Evolutionary conservation across 2,329 filamentous ascomycete species (phyloP), one percentile per base, ranked within the genome.

Genomic region (Aureobasidium musti): DNA sequence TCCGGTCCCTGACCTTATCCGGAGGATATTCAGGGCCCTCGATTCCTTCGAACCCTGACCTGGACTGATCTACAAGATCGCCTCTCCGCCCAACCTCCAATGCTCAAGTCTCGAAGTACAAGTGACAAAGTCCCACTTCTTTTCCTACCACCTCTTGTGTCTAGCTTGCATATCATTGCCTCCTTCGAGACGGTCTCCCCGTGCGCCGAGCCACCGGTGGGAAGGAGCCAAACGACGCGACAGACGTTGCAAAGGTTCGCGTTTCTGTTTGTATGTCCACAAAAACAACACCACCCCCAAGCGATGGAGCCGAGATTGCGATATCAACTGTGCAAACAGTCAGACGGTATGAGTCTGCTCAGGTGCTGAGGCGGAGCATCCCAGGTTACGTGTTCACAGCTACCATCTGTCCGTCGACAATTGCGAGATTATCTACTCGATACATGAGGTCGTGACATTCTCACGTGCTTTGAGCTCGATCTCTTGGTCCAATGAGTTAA

Each of bases 251-350:
- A 52, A 50, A 23, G 30, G 59, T 63, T 63, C 45, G 57, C 35
- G 41, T 47, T 52, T 47, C 45, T 63, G 59, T 63, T 63, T 63
- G 59, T 28, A 45, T 63, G 35, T 63, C 41, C 59, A 63, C 47
- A 39, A 61, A 63, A 39, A 39, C 35, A 39, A 63, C 59, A 63
- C 35, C 53, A 26, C 33, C 35, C 39, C n/a, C 43, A 33, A 63
- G 59, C 59, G 45, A 63, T 26, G 41, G 33, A 63, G 33, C 59
- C n/a, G 59, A 63, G 59, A 63, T 63, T 63, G 59, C 59, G 59
- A 63, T 63, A 63, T 33, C 59, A 63, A 63, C 59, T 63, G 59
- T 63, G 21, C 59, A 63, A 63, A 63, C 59, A 50, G 59, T 63
- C 59, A 7, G 43, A 35, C 59, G 43, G 59, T 35, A 10, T 30